phyloP scores from a whole-genome alignment of 306 rosid species.

The Inga laurina region DNA sequence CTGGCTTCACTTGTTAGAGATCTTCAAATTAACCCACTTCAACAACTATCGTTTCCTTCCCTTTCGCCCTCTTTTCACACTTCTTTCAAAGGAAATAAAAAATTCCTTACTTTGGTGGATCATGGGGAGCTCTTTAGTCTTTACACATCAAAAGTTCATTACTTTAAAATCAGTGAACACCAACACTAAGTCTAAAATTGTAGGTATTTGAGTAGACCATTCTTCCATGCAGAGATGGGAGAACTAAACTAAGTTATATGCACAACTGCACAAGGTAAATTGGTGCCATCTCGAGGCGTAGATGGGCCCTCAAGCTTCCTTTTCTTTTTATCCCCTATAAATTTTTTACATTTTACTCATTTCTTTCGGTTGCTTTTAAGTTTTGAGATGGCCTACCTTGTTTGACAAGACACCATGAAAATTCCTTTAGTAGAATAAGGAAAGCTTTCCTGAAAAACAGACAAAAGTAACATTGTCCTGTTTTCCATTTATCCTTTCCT shows the following conservation, averaged over 20 bases:
- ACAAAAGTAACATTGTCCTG: conserved; percentile 27
- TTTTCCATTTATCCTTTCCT: neutral
- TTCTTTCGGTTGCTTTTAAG: conserved; percentile 22
- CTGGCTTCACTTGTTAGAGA: neutral
- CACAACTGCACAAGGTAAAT: neutral
- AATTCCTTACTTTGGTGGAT: conserved; percentile 16
- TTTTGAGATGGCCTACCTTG: neutral
- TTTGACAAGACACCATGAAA: conserved; percentile 22
- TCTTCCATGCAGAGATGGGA: conserved; percentile 17
- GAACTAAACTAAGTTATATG: conserved; percentile 4
- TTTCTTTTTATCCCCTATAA: neutral
- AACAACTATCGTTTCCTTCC: conserved; percentile 9
- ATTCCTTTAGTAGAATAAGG: neutral
- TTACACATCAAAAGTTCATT: conserved; percentile 5
- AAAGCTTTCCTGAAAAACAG: conserved; percentile 32
- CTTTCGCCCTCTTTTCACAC: conserved; percentile 16
- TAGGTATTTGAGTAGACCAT: neutral
- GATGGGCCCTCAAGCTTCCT: conserved; percentile 27
- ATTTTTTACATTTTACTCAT: neutral
- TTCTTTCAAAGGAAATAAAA: conserved; percentile 8
- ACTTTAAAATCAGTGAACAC: conserved; percentile 15
- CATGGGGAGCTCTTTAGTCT: conserved; percentile 4
- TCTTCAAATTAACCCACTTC: neutral
- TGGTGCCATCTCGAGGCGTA: conserved; percentile 12
- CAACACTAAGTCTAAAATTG: conserved; percentile 2